Percentiles rank a stretch among this genome's conserved stretches.
Evolutionary conservation across 2,329 filamentous ascomycete genomes (phyloP).

Genomic region (Penicillium sp.): DNA sequence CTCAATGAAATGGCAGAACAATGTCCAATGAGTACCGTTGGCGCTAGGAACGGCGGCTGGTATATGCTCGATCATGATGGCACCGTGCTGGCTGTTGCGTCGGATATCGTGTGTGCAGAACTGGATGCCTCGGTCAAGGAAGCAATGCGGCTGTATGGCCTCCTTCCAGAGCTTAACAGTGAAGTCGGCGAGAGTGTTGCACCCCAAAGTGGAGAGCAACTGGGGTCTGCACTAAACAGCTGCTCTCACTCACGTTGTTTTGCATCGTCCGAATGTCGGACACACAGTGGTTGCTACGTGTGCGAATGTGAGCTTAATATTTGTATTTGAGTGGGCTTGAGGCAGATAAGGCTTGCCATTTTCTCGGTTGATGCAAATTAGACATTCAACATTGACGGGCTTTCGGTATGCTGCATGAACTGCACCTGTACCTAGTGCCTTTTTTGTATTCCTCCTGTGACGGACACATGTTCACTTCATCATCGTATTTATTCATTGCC

Average conservation of each 20-base stretch:
- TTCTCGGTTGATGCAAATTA: not conserved
- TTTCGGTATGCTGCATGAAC: not conserved
- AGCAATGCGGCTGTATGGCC: not conserved
- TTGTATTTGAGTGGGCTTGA: not conserved
- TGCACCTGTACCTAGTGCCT: not conserved
- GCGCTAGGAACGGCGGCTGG: too few relatives aligned
- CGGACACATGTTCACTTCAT: too few relatives aligned
- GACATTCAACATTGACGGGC: not conserved
- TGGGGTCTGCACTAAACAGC: not conserved
- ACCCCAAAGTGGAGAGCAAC: not conserved
- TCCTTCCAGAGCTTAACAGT: not conserved
- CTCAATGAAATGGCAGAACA: too few relatives aligned
- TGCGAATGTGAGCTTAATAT: not conserved
- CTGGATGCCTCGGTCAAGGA: not conserved
- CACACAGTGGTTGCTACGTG: not conserved
- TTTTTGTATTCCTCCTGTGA: too few relatives aligned
- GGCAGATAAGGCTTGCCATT: not conserved
- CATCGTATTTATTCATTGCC: too few relatives aligned
- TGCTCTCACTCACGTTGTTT: not conserved
- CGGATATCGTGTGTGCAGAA: not conserved
- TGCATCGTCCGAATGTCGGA: not conserved
- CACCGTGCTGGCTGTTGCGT: not conserved
- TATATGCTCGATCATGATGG: too few relatives aligned
- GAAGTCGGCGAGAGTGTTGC: not conserved
- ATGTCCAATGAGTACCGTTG: too few relatives aligned